These are phyloP conservation scores for Rhododendron griersonianum DNA, from an alignment of 148 eudicot species.

Conservation along the genomic window DNA sequence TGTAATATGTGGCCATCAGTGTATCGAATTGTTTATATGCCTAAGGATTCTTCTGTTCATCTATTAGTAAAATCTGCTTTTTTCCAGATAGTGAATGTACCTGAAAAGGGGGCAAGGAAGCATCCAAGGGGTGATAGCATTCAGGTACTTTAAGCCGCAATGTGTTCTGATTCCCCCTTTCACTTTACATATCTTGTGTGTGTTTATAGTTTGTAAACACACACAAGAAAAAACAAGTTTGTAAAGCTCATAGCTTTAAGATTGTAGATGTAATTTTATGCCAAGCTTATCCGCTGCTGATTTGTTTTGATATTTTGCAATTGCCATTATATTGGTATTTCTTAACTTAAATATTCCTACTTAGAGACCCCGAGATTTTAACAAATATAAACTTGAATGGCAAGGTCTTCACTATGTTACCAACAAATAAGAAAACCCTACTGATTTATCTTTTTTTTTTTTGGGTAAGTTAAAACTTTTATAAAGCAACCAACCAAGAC, in stretches of 20 bases:
- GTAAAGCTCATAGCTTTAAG: not conserved
- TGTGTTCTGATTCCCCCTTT: not conserved
- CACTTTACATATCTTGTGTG: not conserved
- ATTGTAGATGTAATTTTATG: not conserved
- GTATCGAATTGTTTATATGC: slow-evolving; percentile 1
- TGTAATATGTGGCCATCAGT: not conserved
- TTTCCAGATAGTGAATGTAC: slow-evolving; percentile 63
- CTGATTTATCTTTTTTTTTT: not conserved
- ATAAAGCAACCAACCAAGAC: too few relatives aligned
- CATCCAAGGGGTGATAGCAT: slow-evolving; percentile 65
- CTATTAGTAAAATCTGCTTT: not conserved
- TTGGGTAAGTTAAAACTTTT: too few relatives aligned
- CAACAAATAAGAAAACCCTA: not conserved
- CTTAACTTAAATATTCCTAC: not conserved
- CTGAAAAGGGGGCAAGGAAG: slow-evolving; percentile 74
- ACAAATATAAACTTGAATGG: not conserved
- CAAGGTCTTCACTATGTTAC: not conserved
- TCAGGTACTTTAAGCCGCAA: slow-evolving; percentile 33
- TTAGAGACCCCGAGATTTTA: not conserved
- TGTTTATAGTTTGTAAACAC: not conserved
- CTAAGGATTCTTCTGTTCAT: not conserved
- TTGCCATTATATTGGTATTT: not conserved
- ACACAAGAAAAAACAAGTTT: not conserved
- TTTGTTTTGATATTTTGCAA: not conserved
- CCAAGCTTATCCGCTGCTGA: not conserved